Evolutionary conservation across 2,329 filamentous ascomycete genomes (phyloP), one percentile per base, ranked within the genome.

Genomic region (Bipolaris oryzae): DNA sequence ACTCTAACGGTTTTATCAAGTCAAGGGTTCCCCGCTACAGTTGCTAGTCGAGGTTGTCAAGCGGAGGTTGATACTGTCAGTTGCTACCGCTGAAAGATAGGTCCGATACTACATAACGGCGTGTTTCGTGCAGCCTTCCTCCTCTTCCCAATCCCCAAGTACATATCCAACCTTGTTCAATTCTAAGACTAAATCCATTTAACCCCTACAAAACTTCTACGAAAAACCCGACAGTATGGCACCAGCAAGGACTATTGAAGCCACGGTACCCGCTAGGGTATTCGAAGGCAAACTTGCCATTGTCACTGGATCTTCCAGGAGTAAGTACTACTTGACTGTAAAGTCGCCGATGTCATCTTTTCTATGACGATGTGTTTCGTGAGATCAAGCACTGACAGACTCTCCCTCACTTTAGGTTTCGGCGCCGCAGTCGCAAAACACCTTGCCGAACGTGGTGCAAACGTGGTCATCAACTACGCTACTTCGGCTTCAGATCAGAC

Each of bases 201-300:
- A 3, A 41, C 9, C 23, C 38, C 13, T 23, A 23, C 21, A 23
- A 41, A 5, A 13, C 11, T 23, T 41, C 15, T 20, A 23, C 21
- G 13, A 41, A 41, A 41, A 11, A 25, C 4, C 15, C 20, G 11
- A 28, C 25, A 28, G 25, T 10, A 28, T 28, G 25, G 25, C 25
- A 53, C 10, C 43, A 25, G 13, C 31, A 13, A 15, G 20, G 34
- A 43, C 23, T 7, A 7, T 15, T 45, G 25, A 47, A 25, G n/a
- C 23, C 25, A 37, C 35, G 44, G 37, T 48, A 41, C n/a, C 41
- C 23, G 23, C 47, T 28, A 44, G 53, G 38, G 25, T 39, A 39
- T 52, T 55, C 31, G 53, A 55, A 23, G 53, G 47, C 53, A 55
- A 55, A 31, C 53, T 55, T 42, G 53, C 48, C 42, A 52, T 55